Percentiles rank a stretch among this genome's conserved stretches.
Conservation (phyloP, 768 basidiomycete genomes). For the Sistotremastrum niveocremeum region DNA sequence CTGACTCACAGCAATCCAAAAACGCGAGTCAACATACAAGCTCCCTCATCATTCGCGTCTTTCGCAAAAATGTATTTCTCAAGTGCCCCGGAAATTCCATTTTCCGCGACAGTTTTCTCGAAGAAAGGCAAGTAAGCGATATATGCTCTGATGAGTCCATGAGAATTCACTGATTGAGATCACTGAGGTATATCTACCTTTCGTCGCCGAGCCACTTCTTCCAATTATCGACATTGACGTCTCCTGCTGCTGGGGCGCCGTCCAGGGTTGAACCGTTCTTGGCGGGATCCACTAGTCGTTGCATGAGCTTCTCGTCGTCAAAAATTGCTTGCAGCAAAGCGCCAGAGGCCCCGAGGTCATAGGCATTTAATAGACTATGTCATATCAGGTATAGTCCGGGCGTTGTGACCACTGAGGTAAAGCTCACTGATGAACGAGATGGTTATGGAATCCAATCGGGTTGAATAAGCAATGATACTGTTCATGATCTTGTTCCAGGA, state of each 20-base stretch:
- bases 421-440: conserved; percentile 44
- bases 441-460: conserved; percentile 38
- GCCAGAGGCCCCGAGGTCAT: conserved; percentile 39
- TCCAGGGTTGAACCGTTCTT: conserved; percentile 20
- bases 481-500: conserved; percentile 35
- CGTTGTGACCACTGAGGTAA: neutral
- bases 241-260: conserved; percentile 8
- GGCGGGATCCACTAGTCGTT: conserved; percentile 27
- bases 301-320: conserved; percentile 23
- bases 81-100: conserved; percentile 26
- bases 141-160: conserved; percentile 10
- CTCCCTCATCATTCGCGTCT: conserved; percentile 17
- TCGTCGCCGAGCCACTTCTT: conserved; percentile 33
- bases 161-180: too few species aligned
- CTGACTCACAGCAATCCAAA: conserved; percentile 22
- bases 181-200: conserved; percentile 19
- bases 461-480: conserved; percentile 38
- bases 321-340: conserved; percentile 36
- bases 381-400: neutral
- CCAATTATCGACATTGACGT: conserved; percentile 32
- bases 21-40: conserved; percentile 20
- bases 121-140: conserved; percentile 22
- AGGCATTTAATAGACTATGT: conserved; percentile 31
- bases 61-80: conserved; percentile 36
- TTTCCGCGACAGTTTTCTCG: conserved; percentile 21